Conservation (phyloP, 2,329 filamentous ascomycete genomes). For the Daldinia sp. region DNA sequence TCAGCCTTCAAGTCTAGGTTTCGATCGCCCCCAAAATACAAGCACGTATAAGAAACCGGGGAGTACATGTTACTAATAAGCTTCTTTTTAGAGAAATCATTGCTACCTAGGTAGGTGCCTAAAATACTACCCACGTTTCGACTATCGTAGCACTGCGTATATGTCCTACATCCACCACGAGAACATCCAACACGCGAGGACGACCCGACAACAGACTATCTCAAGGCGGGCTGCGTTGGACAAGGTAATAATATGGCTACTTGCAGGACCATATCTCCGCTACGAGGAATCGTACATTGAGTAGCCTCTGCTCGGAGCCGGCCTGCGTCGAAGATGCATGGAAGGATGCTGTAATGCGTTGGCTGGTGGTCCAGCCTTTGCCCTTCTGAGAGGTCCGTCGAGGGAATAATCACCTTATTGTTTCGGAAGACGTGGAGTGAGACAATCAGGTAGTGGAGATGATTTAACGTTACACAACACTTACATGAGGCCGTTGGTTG, state of each 20-base stretch:
- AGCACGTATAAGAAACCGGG: not conserved
- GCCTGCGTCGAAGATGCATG: conserved; percentile 38
- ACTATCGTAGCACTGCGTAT: conserved; percentile 18
- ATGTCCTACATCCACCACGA: not conserved
- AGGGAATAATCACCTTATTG: conserved; percentile 27
- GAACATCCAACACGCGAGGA: not conserved
- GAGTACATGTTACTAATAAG: conserved; percentile 2
- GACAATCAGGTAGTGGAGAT: conserved; percentile 15
- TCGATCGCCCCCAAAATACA: conserved; percentile 14
- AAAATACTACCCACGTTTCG: not conserved
- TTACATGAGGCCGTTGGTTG: conserved; percentile 30
- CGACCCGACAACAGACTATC: not conserved
- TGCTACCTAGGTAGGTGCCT: not conserved
- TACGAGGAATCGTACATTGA: conserved; percentile 29
- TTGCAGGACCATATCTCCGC: conserved; percentile 24
- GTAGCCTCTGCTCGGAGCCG: conserved; percentile 16
- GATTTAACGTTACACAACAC: conserved; percentile 20
- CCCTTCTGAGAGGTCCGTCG: conserved; percentile 5
- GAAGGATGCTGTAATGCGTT: conserved; percentile 30
- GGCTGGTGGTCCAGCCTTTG: not conserved
- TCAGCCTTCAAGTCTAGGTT: conserved; percentile 2
- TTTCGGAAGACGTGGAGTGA: conserved; percentile 36
- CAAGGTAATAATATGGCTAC: conserved; percentile 32
- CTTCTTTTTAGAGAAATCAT: conserved; percentile 32
- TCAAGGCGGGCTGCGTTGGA: not conserved